Percentiles rank a stretch among this genome's conserved stretches.
Evolutionary conservation across 2,329 filamentous ascomycete genomes (phyloP).

Genomic region (Botrytis pseudocinerea): DNA sequence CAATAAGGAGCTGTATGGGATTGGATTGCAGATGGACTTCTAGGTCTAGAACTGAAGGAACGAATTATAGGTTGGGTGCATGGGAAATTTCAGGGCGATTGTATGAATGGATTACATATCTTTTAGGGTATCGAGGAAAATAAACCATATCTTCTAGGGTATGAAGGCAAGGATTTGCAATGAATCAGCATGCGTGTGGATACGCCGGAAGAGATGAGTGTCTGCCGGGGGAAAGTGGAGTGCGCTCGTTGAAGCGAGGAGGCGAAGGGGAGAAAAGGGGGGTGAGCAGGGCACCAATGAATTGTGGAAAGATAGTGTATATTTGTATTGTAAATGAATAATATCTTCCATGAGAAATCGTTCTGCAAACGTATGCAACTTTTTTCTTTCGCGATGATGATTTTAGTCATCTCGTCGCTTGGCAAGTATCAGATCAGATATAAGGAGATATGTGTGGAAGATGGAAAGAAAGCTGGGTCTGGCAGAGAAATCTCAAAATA

Average conservation of each 20-base stretch:
- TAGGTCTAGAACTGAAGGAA: constrained; percentile 8
- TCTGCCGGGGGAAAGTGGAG: neutral
- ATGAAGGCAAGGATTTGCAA: constrained; percentile 10
- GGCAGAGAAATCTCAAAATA: neutral
- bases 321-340: constrained; percentile 7
- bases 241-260: neutral
- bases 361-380: neutral
- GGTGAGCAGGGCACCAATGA: neutral
- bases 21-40: constrained; percentile 2
- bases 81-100: neutral
- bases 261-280: neutral
- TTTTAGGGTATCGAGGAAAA: constrained; percentile 10
- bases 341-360: neutral
- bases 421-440: neutral
- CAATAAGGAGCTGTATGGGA: neutral
- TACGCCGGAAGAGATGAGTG: constrained; percentile 16
- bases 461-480: neutral
- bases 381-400: neutral
- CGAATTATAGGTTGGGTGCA: neutral
- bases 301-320: constrained; percentile 8
- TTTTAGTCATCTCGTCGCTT: neutral
- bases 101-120: constrained; percentile 7
- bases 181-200: constrained; percentile 19
- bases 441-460: neutral
- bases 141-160: neutral